These are phyloP conservation scores for Grammothele lineata DNA, from an alignment of 768 basidiomycete genomes.

Conservation along the genomic window DNA sequence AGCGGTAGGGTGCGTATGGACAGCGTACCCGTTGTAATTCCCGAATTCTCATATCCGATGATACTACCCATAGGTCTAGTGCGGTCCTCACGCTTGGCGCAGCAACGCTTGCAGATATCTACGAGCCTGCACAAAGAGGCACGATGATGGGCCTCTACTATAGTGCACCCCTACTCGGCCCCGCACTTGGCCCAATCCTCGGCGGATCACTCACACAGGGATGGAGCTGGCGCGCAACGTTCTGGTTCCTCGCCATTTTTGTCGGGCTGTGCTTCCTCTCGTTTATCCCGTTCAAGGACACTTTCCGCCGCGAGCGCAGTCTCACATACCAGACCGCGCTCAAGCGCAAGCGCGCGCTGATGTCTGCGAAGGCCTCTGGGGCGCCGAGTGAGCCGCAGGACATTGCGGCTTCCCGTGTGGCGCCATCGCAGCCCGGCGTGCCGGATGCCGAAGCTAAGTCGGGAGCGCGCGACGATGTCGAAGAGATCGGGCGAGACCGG, in stretches of 20 bases:
- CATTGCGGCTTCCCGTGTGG: constrained; percentile 10
- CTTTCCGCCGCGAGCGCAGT: constrained; percentile 80
- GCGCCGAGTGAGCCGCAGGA: constrained; percentile 22
- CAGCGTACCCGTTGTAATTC: too few species aligned
- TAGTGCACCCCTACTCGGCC: constrained; percentile 75
- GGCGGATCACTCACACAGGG: constrained; percentile 65
- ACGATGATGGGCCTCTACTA: constrained; percentile 79
- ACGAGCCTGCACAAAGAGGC: constrained; percentile 69
- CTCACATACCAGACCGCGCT: constrained; percentile 71
- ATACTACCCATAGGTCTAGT: constrained; percentile 41
- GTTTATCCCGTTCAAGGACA: constrained; percentile 75
- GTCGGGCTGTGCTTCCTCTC: constrained; percentile 48
- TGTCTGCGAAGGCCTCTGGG: constrained; percentile 20
- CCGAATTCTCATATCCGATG: too few species aligned
- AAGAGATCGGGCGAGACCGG: constrained; percentile 8
- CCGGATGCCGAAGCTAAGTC: too few species aligned
- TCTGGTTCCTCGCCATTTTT: constrained; percentile 76
- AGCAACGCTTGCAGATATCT: constrained; percentile 76
- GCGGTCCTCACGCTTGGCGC: constrained; percentile 71
- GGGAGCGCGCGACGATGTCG: neutral
- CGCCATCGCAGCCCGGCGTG: neutral
- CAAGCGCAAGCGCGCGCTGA: constrained; percentile 31
- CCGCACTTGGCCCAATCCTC: constrained; percentile 61
- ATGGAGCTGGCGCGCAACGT: constrained; percentile 75
- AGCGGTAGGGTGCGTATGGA: constrained; percentile 58